These are phyloP conservation scores for Ricinus communis DNA, from an alignment of 345 rosid genomes.

Conservation along the genomic window DNA sequence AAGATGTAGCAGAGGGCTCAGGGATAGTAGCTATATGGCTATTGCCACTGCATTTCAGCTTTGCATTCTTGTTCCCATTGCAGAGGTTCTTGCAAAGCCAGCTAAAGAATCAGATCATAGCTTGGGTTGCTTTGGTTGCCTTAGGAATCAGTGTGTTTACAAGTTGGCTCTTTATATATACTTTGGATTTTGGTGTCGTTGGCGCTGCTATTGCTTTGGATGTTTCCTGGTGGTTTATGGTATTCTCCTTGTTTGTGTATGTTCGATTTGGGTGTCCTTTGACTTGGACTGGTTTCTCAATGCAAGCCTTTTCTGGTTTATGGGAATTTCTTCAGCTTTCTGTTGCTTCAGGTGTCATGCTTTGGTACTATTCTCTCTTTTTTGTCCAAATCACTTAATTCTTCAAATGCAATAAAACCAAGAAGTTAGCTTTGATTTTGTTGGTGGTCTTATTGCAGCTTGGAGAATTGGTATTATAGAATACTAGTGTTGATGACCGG, in stretches of 20 bases:
- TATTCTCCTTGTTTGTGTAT: constrained; percentile 34
- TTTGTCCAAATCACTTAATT: not conserved
- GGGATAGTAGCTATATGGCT: constrained; percentile 48
- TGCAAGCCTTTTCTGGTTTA: constrained; percentile 52
- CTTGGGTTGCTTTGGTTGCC: constrained; percentile 33
- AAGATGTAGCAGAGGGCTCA: constrained; percentile 62
- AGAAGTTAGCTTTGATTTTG: not conserved
- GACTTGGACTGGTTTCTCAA: constrained; percentile 63
- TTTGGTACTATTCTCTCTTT: constrained; percentile 39
- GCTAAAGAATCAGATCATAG: constrained; percentile 48
- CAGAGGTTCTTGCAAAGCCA: constrained; percentile 69
- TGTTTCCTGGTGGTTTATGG: constrained; percentile 64
- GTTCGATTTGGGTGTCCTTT: constrained; percentile 49
- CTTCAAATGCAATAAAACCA: not conserved
- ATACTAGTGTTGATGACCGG: constrained; percentile 72
- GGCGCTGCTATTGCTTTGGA: constrained; percentile 56
- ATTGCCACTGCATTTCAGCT: constrained; percentile 64
- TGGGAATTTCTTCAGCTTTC: constrained; percentile 62
- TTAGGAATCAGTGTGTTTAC: constrained; percentile 41
- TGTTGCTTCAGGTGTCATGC: constrained; percentile 74
- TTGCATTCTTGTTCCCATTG: constrained; percentile 52
- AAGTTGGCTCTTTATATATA: constrained; percentile 53
- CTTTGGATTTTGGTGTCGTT: constrained; percentile 41
- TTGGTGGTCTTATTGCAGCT: constrained; percentile 32
- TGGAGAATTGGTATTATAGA: constrained; percentile 79